Evolutionary conservation across 1,139 yeast species (phyloP).

Genomic region (Pichia sp.): DNA sequence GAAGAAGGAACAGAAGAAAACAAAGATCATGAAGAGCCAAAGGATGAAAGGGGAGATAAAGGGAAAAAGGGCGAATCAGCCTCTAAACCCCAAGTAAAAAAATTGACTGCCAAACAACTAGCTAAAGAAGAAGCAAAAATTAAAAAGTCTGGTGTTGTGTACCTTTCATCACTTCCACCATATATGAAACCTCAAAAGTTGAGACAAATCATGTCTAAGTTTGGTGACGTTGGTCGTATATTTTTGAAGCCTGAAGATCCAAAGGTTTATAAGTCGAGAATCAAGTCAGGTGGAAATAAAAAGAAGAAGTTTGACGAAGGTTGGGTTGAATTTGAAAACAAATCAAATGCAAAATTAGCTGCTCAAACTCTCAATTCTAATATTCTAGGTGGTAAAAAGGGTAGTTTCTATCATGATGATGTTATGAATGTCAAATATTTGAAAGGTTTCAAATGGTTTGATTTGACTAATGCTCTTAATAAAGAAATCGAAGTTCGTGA

Average conservation of each 20-base stretch:
- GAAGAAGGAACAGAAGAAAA: constrained; percentile 7
- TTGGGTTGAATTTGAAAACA: constrained; percentile 88
- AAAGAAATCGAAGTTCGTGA: constrained; percentile 86
- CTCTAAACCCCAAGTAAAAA: constrained; percentile 35
- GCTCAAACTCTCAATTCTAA: constrained; percentile 84
- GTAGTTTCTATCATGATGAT: constrained; percentile 91
- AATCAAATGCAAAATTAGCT: constrained; percentile 82
- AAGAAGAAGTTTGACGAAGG: constrained; percentile 88
- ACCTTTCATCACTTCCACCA: constrained; percentile 86
- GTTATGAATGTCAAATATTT: constrained; percentile 83
- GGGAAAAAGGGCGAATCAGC: constrained; percentile 22
- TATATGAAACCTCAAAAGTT: constrained; percentile 93
- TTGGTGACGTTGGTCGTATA: constrained; percentile 81
- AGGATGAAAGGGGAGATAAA: constrained; percentile 2
- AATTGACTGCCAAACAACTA: constrained; percentile 47
- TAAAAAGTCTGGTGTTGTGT: constrained; percentile 83
- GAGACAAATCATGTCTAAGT: constrained; percentile 69
- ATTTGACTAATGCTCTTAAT: constrained; percentile 88
- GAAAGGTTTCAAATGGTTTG: constrained; percentile 92
- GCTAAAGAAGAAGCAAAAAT: constrained; percentile 51
- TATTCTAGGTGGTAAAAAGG: constrained; percentile 85
- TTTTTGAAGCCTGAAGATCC: constrained; percentile 85
- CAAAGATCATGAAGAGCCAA: constrained; percentile 14
- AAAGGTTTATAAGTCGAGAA: constrained; percentile 55
- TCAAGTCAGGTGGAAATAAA: constrained; percentile 90